Evolutionary conservation across 2,329 filamentous ascomycete genomes (phyloP).

Genomic region (Botrytis porri): DNA sequence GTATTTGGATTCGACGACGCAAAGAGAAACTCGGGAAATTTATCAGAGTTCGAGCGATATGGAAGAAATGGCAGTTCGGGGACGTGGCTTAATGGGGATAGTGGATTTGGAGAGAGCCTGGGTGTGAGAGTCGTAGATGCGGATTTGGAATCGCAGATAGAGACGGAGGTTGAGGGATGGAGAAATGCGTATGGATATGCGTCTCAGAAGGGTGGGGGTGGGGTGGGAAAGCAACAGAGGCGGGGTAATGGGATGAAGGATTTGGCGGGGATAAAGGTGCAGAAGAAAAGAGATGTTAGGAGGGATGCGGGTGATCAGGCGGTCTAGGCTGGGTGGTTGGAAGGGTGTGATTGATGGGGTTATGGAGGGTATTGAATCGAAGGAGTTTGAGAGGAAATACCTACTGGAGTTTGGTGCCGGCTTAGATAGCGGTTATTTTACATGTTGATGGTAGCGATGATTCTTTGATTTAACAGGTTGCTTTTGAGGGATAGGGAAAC

Average conservation of each 20-base stretch:
- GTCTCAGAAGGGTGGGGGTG: background rate
- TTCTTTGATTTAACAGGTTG: background rate
- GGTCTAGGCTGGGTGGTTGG: background rate
- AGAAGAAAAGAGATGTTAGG: background rate
- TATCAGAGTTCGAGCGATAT: background rate
- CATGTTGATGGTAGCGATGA: background rate
- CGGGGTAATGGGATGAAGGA: background rate
- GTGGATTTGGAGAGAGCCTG: background rate
- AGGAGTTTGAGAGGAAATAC: background rate
- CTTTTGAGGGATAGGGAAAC: background rate
- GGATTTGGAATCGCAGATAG: background rate
- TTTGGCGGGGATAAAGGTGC: background rate
- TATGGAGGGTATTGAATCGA: background rate
- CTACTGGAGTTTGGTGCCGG: background rate
- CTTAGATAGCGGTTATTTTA: background rate
- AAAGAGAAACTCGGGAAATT: background rate
- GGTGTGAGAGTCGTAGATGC: background rate
- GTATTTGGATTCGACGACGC: background rate
- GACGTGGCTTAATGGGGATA: background rate
- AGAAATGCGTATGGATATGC: constrained; percentile 2
- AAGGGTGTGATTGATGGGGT: background rate
- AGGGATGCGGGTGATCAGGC: background rate
- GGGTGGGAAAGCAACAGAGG: background rate
- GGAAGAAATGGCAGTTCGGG: background rate
- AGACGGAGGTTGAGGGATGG: background rate